Base-by-base conservation (phyloP, 129 eudicot species). In the Lonicera japonica region DNA sequence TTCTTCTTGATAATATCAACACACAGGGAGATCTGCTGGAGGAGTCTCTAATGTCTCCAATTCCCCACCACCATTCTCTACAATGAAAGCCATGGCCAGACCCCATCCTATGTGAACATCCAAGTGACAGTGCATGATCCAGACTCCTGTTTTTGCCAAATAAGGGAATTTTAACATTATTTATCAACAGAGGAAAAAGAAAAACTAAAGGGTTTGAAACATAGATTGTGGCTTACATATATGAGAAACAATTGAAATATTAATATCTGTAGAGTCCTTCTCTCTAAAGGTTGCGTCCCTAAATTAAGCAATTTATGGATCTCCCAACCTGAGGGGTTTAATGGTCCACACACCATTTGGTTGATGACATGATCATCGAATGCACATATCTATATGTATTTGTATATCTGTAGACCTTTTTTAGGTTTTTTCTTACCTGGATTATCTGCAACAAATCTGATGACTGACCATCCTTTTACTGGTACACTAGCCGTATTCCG, bases 21-120 rank as follows among this genome's bases (percentile, higher is more conserved):
- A 87, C 25, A 79, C 70, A 0, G 97, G 97, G 45, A 81, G 71
- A 77, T 90, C 97, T 66, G 65, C 68, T 11, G 97, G 97, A 54
- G 95, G 83, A 47, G 69, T 61, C 76, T 82, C 79, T 46, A 92
- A 70, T 5, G 79, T 63, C 77, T 87, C 77, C 52, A 83, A 58
- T 60, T 70, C 72, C 24, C 88, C 91, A 40, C 73, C 65, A 40
- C 98, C 98, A 55, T 92, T 64, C 12, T 87, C 98, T 18, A 92
- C 96, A 3, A 92, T 5, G 70, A 92, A 85, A 3, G 86, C 88
- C 73, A 25, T 92, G 7, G 98, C 98, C 60, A 92, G 56, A 61
- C 98, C 98, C 98, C 98, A 92, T 1, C 84, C 75, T 11, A 92
- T 92, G 71, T 92, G 98, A 75, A 82, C 96, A 67, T 92, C 98